Evolutionary conservation across 768 basidiomycete species (phyloP), one percentile per base, ranked within the genome.

Genomic region (Calvatia gigantea): DNA sequence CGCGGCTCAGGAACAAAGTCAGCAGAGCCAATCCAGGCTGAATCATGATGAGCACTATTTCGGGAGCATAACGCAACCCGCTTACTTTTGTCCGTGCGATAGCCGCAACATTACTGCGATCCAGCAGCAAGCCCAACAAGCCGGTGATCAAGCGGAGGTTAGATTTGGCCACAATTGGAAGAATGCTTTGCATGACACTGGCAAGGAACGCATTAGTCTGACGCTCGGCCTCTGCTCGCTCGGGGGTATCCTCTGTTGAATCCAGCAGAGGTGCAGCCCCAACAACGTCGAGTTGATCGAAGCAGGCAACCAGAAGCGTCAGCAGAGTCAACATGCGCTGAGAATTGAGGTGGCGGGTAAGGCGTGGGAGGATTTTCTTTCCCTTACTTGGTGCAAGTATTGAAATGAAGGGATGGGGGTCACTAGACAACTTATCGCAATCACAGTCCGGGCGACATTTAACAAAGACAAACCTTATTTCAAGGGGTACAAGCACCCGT

Each of bases 341-440:
- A 29, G 83, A 79, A 58, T 81, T 81, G 15, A 98, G 80, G 62
- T 94, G 89, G 17, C 95, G 87, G 8, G 92, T 86, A 12, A 94
- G 82, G 42, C 97, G 86, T 3, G 94, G 90, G 11, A 99, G 77
- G 23, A 99, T 80, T 58, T 86, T 87, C 75, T 98, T 98, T 54
- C 97, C 97, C 71, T 99, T 99, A 62, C 82, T 82, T 3, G 91
- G 87, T 17, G 79, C 81, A 45, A 99, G 80, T 31, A 99, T 78
- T 2, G 95, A 94, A 61, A 99, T 86, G 74, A 99, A 98, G 2
- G 97, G 97, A 73, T 99, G 97, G 2, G 96, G 96, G 59, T 89
- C 80, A 67, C 95, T 95, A 61, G 49, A 45, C 37, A 21, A 43
- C 21, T 4, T 15, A 53, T 45, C 15, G 45, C 4, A 32, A 25